Conservation (phyloP, 805 yeast species). For the Candida patagonica region DNA sequence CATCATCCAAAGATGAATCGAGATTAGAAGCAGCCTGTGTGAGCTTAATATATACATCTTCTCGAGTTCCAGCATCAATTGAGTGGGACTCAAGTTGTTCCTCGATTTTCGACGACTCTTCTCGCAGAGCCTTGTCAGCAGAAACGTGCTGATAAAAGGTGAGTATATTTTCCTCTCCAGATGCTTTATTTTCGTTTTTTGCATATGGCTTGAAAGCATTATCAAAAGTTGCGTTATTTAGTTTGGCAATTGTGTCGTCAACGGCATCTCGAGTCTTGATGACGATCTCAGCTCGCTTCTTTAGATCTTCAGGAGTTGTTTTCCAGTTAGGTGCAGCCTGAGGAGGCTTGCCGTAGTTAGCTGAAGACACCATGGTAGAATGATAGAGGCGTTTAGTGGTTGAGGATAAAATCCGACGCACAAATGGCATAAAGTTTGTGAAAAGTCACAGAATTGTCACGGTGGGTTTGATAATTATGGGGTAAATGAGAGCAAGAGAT, state of each 20-base stretch:
- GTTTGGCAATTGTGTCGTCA: slow-evolving; percentile 45
- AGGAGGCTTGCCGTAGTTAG: slow-evolving; percentile 10
- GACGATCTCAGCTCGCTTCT: slow-evolving; percentile 34
- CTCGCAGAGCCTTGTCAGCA: slow-evolving; percentile 52
- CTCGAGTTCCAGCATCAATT: slow-evolving; percentile 59
- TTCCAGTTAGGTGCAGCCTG: slow-evolving; percentile 44
- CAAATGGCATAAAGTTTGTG: too few species aligned
- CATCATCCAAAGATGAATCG: slow-evolving; percentile 34
- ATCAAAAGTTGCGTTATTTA: slow-evolving; percentile 45
- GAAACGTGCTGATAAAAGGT: slow-evolving; percentile 70
- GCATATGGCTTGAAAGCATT: slow-evolving; percentile 47
- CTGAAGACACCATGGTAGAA: slow-evolving; percentile 7
- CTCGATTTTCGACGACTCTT: slow-evolving; percentile 59
- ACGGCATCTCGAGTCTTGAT: slow-evolving; percentile 36
- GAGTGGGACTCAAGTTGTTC: slow-evolving; percentile 44
- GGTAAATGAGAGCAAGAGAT: too few species aligned
- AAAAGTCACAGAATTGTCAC: too few species aligned
- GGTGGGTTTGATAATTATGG: too few species aligned
- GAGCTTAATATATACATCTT: slow-evolving; percentile 54
- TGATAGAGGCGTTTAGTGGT: too few species aligned
- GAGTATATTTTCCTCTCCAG: slow-evolving; percentile 40
- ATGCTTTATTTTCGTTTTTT: slow-evolving; percentile 40
- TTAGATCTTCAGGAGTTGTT: slow-evolving; percentile 43
- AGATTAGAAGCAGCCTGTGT: slow-evolving; percentile 36
- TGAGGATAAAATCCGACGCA: too few species aligned